phyloP scores from a whole-genome alignment of 139 green algal genomes.

The Chlorella sp. region DNA sequence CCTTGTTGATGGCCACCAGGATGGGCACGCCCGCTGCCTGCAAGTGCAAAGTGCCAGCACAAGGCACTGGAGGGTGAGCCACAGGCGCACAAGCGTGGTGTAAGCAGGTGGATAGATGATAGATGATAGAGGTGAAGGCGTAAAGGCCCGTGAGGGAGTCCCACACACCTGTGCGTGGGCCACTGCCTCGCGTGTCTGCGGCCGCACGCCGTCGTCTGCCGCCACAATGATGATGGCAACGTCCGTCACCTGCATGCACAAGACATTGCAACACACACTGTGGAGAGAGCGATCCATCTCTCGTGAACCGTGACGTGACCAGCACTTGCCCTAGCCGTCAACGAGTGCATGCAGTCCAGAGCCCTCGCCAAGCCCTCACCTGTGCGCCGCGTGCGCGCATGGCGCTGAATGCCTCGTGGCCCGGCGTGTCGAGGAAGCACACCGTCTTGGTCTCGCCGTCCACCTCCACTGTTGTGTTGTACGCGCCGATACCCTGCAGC shows the following conservation, averaged over 20 bases:
- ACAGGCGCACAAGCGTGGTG: not conserved
- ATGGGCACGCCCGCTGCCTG: conserved; percentile 91
- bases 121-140: not conserved
- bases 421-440: conserved; percentile 97
- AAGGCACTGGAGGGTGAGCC: not conserved
- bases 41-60: conserved; percentile 14
- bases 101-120: not conserved
- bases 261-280: too few species aligned
- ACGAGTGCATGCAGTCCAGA: too few species aligned
- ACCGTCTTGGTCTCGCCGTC: conserved; percentile 57
- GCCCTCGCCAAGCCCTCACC: too few species aligned
- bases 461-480: conserved; percentile 55
- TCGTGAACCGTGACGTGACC: too few species aligned
- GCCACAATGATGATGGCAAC: conserved; percentile 96
- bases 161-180: conserved; percentile 77
- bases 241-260: conserved; percentile 90
- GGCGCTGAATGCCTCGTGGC: conserved; percentile 94
- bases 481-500: conserved; percentile 89
- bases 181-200: conserved; percentile 94
- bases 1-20: conserved; percentile 80
- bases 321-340: too few species aligned
- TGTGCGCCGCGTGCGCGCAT: conserved; percentile 78
- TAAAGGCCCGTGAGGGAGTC: not conserved
- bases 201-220: conserved; percentile 93
- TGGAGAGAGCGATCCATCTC: too few species aligned